Evolutionary conservation across 768 basidiomycete genomes (phyloP).

Genomic region (Naganishia vishniacii): DNA sequence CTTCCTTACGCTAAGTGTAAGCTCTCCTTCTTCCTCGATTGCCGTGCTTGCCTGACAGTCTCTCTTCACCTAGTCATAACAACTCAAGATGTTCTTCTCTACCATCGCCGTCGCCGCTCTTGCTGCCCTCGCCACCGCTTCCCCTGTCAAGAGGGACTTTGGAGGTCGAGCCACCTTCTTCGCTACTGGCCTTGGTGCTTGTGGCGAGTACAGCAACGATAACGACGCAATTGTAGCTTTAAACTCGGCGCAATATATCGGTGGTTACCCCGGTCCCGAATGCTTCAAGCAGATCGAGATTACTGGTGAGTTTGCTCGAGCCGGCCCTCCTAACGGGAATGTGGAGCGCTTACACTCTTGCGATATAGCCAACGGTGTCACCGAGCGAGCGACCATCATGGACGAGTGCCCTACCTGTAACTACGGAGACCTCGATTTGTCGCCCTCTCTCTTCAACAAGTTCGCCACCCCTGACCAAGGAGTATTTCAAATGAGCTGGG

Average conservation of each 20-base stretch:
- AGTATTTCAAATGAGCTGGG: constrained; percentile 24
- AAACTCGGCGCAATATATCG: constrained; percentile 53
- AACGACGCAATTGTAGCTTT: constrained; percentile 27
- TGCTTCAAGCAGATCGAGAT: constrained; percentile 62
- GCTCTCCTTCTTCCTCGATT: neutral
- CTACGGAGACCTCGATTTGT: constrained; percentile 63
- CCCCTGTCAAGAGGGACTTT: constrained; percentile 34
- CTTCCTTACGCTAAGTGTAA: neutral
- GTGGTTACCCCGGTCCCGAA: constrained; percentile 59
- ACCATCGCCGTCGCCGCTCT: constrained; percentile 29
- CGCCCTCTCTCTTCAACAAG: constrained; percentile 60
- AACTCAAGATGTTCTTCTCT: constrained; percentile 25
- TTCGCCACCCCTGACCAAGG: constrained; percentile 24
- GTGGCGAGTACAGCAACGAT: constrained; percentile 45
- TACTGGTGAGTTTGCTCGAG: constrained; percentile 52
- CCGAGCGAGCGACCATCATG: constrained; percentile 57
- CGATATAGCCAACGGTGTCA: constrained; percentile 41
- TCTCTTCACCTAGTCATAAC: neutral
- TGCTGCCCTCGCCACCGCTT: constrained; percentile 20
- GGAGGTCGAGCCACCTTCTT: constrained; percentile 49
- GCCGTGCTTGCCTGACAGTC: neutral
- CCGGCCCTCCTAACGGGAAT: neutral
- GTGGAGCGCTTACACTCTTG: neutral
- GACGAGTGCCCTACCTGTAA: constrained; percentile 71
- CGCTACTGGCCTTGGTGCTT: constrained; percentile 52